Evolutionary conservation across 805 yeast genomes (phyloP), one percentile per base, ranked within the genome.

Genomic region (Yarrowia deformans): DNA sequence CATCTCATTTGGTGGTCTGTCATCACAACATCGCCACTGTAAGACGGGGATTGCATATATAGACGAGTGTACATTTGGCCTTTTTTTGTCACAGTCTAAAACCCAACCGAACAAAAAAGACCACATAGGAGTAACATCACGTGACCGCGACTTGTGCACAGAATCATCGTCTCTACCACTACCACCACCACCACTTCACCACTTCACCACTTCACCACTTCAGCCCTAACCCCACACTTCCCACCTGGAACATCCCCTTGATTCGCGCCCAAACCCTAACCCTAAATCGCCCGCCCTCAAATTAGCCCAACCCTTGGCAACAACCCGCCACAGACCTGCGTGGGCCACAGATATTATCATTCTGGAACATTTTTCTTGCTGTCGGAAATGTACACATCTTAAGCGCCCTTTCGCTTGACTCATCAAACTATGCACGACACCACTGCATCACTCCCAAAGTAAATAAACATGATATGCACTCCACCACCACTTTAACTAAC

Each of bases 381-480:
- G 37, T 18, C 5, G 14, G 7, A 16, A 48, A 5, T 29, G 8
- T 6, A n/a, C 56, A 34, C 7, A 32, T 34, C 34, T 34, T 34
- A 50, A 10, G 18, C 40, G n/a, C 40, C 14, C 13, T 23, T 19
- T 32, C 56, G 42, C 32, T 35, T 18, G 56, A 7, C 42, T n/a
- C 43, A n/a, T 52, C 35, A 52, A 35, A 35, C 43, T 52, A 52
- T 52, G 42, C 58, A n/a, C 58, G 18, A 40, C 61, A 8, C 6
- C 16, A 18, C 48, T 40, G 63, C 63, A 56, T 37, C 63, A 19
- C 14, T 14, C 43, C 37, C 42, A 52, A 37, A 3, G 58, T 52
- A 19, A 52, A 37, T 35, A 18, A 37, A 52, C 58, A 35, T 18
- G 56, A 52, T 35, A n/a, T 55, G 46, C 61, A 55, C 46, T 55